These are phyloP conservation scores for Dryas alaskensis DNA, from an alignment of 306 rosid species.

Conservation along the genomic window DNA sequence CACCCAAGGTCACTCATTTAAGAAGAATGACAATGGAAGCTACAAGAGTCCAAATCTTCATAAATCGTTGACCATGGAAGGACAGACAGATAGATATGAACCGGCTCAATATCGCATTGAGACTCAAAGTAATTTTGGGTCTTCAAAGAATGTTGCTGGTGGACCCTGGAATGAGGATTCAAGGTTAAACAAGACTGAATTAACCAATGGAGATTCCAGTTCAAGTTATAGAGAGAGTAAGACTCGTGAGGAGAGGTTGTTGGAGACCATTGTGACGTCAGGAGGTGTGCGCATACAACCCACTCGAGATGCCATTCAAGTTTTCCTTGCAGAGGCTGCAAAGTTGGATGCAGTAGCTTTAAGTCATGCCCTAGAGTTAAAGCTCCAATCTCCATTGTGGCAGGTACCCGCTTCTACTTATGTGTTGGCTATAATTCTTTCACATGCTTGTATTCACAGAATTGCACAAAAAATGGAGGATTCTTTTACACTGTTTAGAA, in stretches of 20 bases:
- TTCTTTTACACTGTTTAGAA: neutral
- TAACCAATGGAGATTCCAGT: conserved; percentile 56
- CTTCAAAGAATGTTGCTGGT: conserved; percentile 48
- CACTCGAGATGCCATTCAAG: conserved; percentile 90
- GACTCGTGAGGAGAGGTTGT: conserved; percentile 81
- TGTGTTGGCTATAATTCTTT: neutral
- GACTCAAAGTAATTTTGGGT: conserved; percentile 54
- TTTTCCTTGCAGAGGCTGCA: conserved; percentile 74
- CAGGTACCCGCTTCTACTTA: conserved; percentile 61
- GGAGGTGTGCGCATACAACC: conserved; percentile 98
- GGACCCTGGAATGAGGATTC: conserved; percentile 80
- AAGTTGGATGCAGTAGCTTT: conserved; percentile 79
- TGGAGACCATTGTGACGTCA: conserved; percentile 90
- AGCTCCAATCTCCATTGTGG: conserved; percentile 93
- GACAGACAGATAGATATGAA: conserved; percentile 60
- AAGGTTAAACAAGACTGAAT: conserved; percentile 45
- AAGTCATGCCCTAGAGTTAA: conserved; percentile 69
- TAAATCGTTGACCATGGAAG: conserved; percentile 80
- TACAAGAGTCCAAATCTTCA: conserved; percentile 85
- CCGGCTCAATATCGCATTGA: conserved; percentile 64
- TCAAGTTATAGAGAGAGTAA: conserved; percentile 54
- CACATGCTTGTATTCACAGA: neutral
- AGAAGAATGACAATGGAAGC: conserved; percentile 75
- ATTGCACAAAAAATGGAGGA: neutral
- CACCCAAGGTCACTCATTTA: conserved; percentile 69